These are phyloP conservation scores for Yamadazyma ubonensis DNA, from an alignment of 805 yeast species.

Conservation along the genomic window DNA sequence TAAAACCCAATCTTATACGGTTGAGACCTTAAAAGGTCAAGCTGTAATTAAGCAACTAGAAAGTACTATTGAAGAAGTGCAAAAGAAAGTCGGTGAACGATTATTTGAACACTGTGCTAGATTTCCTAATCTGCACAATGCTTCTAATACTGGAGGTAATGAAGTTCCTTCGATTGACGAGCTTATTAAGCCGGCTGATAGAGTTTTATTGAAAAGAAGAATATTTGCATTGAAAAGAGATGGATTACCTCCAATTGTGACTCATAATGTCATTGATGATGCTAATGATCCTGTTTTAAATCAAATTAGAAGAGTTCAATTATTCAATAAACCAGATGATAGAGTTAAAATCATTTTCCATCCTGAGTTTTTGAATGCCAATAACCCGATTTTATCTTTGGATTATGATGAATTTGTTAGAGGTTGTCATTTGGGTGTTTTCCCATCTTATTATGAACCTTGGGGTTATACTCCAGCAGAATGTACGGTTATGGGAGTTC, in stretches of 20 bases:
- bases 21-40: slow-evolving; percentile 93
- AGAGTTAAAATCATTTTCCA: slow-evolving; percentile 95
- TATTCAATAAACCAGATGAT: slow-evolving; percentile 87
- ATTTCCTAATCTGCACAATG: slow-evolving; percentile 41
- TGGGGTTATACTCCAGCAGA: slow-evolving; percentile 99
- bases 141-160: slow-evolving; percentile 44
- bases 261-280: slow-evolving; percentile 96
- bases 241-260: slow-evolving; percentile 89
- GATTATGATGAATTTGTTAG: slow-evolving; percentile 98
- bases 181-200: slow-evolving; percentile 79
- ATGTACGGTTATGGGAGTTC: slow-evolving; percentile 99
- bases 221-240: slow-evolving; percentile 90
- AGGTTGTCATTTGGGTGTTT: slow-evolving; percentile 96
- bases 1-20: slow-evolving; percentile 87
- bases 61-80: slow-evolving; percentile 83
- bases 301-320: slow-evolving; percentile 86
- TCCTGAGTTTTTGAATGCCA: slow-evolving; percentile 93
- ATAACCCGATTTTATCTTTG: slow-evolving; percentile 87
- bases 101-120: slow-evolving; percentile 88
- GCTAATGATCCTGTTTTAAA: slow-evolving; percentile 85
- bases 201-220: slow-evolving; percentile 86
- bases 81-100: slow-evolving; percentile 79
- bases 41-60: slow-evolving; percentile 93
- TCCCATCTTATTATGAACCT: slow-evolving; percentile 98
- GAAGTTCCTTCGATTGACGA: slow-evolving; percentile 82